Evolutionary conservation across 2,329 filamentous ascomycete species (phyloP), one percentile per base, ranked within the genome.

Genomic region (Nothophaeocryptopus gaeumannii): DNA sequence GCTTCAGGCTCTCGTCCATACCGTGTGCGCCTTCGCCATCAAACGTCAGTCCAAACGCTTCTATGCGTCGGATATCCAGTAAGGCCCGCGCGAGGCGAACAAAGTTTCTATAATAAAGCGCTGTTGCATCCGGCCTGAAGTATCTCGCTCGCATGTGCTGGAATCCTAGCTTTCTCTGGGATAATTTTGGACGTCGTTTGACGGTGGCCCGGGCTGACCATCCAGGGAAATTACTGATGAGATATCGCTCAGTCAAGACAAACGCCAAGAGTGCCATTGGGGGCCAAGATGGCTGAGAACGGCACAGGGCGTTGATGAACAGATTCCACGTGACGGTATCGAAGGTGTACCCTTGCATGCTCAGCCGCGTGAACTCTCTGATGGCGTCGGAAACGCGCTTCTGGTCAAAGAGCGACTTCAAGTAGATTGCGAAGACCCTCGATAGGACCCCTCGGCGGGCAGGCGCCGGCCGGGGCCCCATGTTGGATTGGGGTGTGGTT

Each of bases 301-400:
- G 20, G 16, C 83, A 81, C 26, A 96, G 80, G 43, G 78, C 70
- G 60, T 86, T 81, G 47, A 96, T 78, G 56, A 88, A 84, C 43
- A 80, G 76, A 65, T 95, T 93, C 89, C 89, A 95, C 59, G 88
- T 90, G 60, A 78, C 79, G 65, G 81, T 84, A 63, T 89, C 85
- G 50, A 96, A 70, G 26, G 74, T 72, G 72, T 92, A 96, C 9
- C 91, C 92, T 35, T 78, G 76, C 1, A 67, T 65, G 8, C 81
- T 73, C 9, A 91, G 73, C n/a, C 78, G 68, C 15, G 75, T 67
- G 26, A 90, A 67, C 12, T 80, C 68, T 53, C 29, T 65, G 37
- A 69, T 55, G 10, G 72, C 53, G 10, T 66, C 57, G 8, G 53
- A 39, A 11, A 60, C 50, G 31, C 80, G 75, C 51, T 81, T 79